Percentiles rank a stretch among this genome's conserved stretches.
These are phyloP conservation scores for Mucor lusitanicus DNA, from an alignment of 371 early-diverging fungal genomes.

Conservation along the genomic window DNA sequence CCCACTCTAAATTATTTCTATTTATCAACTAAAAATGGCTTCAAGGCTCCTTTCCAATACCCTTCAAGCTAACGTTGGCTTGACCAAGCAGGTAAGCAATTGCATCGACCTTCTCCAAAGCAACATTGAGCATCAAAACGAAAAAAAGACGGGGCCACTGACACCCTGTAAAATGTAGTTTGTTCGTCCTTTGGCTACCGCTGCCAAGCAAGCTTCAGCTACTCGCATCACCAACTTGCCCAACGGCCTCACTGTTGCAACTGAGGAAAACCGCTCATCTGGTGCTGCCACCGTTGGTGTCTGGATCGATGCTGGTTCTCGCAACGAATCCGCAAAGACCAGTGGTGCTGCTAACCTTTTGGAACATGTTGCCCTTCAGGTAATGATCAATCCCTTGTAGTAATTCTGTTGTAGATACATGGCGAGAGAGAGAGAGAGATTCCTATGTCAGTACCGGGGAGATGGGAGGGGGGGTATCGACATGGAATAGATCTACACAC, in stretches of 20 bases:
- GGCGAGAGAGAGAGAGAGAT: not conserved
- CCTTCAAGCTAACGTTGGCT: slow-evolving; percentile 29
- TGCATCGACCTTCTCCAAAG: no score
- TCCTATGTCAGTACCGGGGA: not conserved
- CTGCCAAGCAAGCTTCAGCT: slow-evolving; percentile 47
- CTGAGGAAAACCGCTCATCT: slow-evolving; percentile 84
- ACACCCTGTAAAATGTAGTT: slow-evolving; percentile 30
- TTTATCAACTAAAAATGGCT: slow-evolving; percentile 24
- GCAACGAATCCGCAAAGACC: slow-evolving; percentile 75
- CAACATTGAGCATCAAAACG: not conserved
- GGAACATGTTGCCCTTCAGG: slow-evolving; percentile 97
- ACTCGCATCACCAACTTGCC: slow-evolving; percentile 74
- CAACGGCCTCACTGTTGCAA: slow-evolving; percentile 92
- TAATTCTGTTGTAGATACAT: not conserved
- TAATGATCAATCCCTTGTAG: slow-evolving; percentile 27
- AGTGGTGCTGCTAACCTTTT: slow-evolving; percentile 95
- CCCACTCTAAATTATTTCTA: slow-evolving; percentile 19
- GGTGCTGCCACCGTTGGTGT: slow-evolving; percentile 97
- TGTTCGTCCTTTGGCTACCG: slow-evolving; percentile 56
- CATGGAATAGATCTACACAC: not conserved
- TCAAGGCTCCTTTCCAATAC: slow-evolving; percentile 35
- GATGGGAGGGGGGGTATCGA: not conserved
- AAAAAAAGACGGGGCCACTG: no score
- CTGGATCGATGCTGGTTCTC: slow-evolving; percentile 94
- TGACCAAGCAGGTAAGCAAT: slow-evolving; percentile 32